Base-by-base conservation (phyloP, 1,284 basidiomycete species). In the Xerocomus minutiporus region DNA sequence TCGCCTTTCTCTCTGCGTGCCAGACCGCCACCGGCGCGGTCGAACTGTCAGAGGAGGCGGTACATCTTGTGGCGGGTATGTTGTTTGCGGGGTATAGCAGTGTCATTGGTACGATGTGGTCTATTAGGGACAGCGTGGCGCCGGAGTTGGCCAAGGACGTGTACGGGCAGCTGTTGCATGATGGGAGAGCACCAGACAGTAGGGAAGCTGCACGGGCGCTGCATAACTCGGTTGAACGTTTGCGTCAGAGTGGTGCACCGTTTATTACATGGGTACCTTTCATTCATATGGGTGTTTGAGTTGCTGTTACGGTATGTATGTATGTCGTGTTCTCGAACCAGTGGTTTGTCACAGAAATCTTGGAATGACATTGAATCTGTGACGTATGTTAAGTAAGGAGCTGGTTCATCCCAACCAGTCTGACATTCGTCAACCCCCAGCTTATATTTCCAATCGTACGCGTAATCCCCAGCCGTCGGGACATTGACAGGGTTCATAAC, bases 71-170 rank as follows among this genome's bases (percentile, higher is more conserved):
- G 12, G 52, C 52, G 1, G 43, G 52, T 0, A 53, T 53, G 43
- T 25, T 53, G 29, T 51, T 40, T 29, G 41, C 42, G 5, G 48
- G 42, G 5, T 45, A 50, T 35, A 23, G 48, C 8, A 25, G 45
- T 9, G 46, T 43, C 7, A 52, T 52, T 41, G 44, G 51, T 0
- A 48, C 46, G 25, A 53, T 53, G 48, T 50, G 43, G 52, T 50
- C 32, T 12, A 53, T 50, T 4, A 15, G 15, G 28, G 52, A 46
- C 15, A 53, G 26, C 4, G 13, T 46, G 2, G 42, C 41, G 6
- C 43, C 52, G 2, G 13, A 32, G 25, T 5, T 53, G 36, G 48
- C 47, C 2, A 31, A 41, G 31, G 43, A 50, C 13, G 46, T 52
- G 5, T 50, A 53, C 8, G 52, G 34, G 17, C 47, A 53, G 20